Base-by-base conservation (phyloP, 768 basidiomycete genomes). In the Fomitopsis serialis region DNA sequence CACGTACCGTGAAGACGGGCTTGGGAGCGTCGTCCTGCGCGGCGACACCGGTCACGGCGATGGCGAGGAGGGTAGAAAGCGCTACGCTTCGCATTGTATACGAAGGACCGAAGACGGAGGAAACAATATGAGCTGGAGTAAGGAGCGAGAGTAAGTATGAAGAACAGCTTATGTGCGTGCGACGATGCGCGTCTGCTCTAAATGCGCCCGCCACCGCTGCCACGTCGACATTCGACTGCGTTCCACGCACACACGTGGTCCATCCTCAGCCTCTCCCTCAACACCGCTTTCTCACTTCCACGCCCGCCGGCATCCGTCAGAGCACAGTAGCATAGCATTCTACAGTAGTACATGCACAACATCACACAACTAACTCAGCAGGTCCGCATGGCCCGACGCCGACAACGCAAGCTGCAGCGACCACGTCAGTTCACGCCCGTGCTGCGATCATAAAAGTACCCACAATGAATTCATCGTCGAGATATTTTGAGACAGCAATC, bases 381-480 rank as follows among this genome's bases (percentile, higher is more conserved):
- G 71, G 70, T 98, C 94, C 29, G 88, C 92, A 71, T 97, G 93
- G n/a, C 93, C 95, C 43, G 92, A 94, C 19, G 95, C 94, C 53
- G 93, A 94, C 57, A 98, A 74, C 9, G 94, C 95, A 46, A 96
- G 81, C 91, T 95, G 62, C 40, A 63, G 54, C 48, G 52, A 51
- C 17, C 44, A 42, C n/a, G 24, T 55, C 22, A 61, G 50, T 22
- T 2, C n/a, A 27, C 22, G 11, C 11, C 29, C 29, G 11, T n/a
- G 19, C 22, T 19, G 13, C 3, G 32, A 12, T 25, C 13, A 48
- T 32, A 49, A 12, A 27, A 36, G 15, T 17, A 80, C 87, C 65
- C 68, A 90, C 85, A 75, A 92, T 86, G 77, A 95, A 95, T 77
- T 98, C 95, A 65, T 97, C 93, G 68, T 98, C 95, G 66, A 98